These are phyloP conservation scores for Solanum paucissectum DNA, from an alignment of 257 asterid species.

Conservation along the genomic window DNA sequence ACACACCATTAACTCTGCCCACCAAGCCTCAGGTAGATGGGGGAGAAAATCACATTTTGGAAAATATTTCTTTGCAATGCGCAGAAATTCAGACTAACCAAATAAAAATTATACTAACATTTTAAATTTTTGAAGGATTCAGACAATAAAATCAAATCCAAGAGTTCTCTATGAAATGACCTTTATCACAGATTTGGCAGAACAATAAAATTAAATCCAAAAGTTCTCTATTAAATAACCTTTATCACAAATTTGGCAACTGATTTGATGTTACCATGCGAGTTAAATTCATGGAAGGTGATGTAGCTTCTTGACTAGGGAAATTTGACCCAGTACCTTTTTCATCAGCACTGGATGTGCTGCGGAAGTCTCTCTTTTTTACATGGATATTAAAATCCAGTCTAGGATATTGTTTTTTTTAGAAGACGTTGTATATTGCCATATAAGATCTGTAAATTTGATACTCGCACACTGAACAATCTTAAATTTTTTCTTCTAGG, in stretches of 20 bases:
- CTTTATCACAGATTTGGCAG: background rate
- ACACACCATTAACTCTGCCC: background rate
- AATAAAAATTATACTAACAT: background rate
- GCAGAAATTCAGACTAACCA: background rate
- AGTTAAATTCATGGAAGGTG: background rate
- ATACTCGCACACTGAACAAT: background rate
- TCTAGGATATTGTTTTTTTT: background rate
- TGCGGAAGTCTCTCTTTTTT: background rate
- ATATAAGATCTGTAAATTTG: background rate
- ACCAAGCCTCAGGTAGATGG: background rate
- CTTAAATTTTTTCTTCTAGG: constrained; percentile 29
- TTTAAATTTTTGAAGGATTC: background rate
- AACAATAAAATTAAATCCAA: background rate
- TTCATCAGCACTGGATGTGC: background rate
- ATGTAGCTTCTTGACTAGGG: background rate
- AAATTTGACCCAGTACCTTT: background rate
- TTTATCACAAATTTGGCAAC: background rate
- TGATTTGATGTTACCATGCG: background rate
- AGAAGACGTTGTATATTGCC: background rate
- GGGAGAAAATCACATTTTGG: background rate
- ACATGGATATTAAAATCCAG: background rate
- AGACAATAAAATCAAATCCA: background rate
- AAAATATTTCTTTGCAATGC: background rate
- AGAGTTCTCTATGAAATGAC: background rate
- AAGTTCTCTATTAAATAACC: background rate